Base-by-base conservation (phyloP, 345 rosid species). In the Hibiscus trionum region DNA sequence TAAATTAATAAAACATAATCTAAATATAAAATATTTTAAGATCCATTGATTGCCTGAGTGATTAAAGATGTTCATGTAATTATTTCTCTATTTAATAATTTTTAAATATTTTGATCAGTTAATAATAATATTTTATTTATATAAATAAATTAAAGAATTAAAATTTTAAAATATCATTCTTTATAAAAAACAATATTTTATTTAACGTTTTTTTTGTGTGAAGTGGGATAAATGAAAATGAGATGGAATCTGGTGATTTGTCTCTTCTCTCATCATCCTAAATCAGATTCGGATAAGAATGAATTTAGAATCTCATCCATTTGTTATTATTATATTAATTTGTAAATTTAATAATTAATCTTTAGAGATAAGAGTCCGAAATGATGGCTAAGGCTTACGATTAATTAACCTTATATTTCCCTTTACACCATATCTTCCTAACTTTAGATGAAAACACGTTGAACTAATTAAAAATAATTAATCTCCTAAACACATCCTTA, bases 261-360 rank as follows among this genome's bases (percentile, higher is more conserved):
- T 46, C 70, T 27, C 8, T 17, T 29, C 63, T 59, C 11, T 5
- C 70, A 1, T 27, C 9, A 16, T 67, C 42, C 71, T 66, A 16
- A 8, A 67, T 16, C 42, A 1, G 71, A 67, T 67, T 27, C 24
- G 2, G 71, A 67, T 67, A 49, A 67, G 71, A 49, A 15, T 67
- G 71, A 49, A 49, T 27, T n/a, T 46, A 42, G 52, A 39, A 64
- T 64, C 17, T 27, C 24, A 15, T 67, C 39, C 39, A 3, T 15
- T 47, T 35, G 37, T 35, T 35, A 35, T 35, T 5, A 35, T 35
- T 37, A 31, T 31, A 3, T 6, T 24, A 47, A 24, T 24, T 27
- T 39, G 24, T 21, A 21, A 60, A 4, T 21, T 3, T n/a, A 46
- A 47, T 47, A 17, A 14, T 7, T 57, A 9, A 3, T 57, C 16